These are phyloP conservation scores for Lachnellula occidentalis DNA, from an alignment of 2,329 filamentous ascomycete genomes.

Conservation along the genomic window DNA sequence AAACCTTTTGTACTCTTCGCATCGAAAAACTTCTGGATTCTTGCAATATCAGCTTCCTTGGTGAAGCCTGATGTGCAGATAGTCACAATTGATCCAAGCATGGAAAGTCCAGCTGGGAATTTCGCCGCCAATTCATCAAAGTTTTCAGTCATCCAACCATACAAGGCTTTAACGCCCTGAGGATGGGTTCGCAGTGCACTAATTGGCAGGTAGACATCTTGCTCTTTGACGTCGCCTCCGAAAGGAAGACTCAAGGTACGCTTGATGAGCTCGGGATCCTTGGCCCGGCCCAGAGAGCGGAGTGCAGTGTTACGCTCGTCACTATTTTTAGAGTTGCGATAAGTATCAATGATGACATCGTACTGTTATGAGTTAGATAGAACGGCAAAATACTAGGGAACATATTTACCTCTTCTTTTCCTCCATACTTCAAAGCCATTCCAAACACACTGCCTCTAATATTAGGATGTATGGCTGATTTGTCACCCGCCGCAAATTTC, in stretches of 20 bases:
- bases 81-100: slow-evolving; percentile 78
- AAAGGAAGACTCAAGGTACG: slow-evolving; percentile 71
- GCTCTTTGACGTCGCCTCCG: slow-evolving; percentile 80
- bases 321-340: slow-evolving; percentile 66
- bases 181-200: slow-evolving; percentile 71
- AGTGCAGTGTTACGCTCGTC: slow-evolving; percentile 92
- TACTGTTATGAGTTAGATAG: slow-evolving; percentile 46
- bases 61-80: slow-evolving; percentile 81
- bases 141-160: slow-evolving; percentile 77
- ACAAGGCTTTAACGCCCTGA: slow-evolving; percentile 74
- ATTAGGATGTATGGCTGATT: slow-evolving; percentile 82
- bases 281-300: slow-evolving; percentile 73
- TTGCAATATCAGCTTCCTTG: slow-evolving; percentile 65
- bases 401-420: slow-evolving; percentile 66
- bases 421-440: slow-evolving; percentile 78
- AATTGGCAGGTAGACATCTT: slow-evolving; percentile 89
- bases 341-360: slow-evolving; percentile 69
- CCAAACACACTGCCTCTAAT: slow-evolving; percentile 81
- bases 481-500: slow-evolving; percentile 76
- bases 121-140: slow-evolving; percentile 81
- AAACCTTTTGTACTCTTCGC: slow-evolving; percentile 81
- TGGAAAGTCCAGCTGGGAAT: slow-evolving; percentile 78
- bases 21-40: slow-evolving; percentile 76
- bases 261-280: slow-evolving; percentile 73
- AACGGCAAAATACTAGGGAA: background rate